A percentile compares a stretch with the other conserved stretches of the same genome.
Evolutionary conservation across 371 early-diverging fungal genomes (phyloP).

Genomic region (Syncephalis plumigaleata): DNA sequence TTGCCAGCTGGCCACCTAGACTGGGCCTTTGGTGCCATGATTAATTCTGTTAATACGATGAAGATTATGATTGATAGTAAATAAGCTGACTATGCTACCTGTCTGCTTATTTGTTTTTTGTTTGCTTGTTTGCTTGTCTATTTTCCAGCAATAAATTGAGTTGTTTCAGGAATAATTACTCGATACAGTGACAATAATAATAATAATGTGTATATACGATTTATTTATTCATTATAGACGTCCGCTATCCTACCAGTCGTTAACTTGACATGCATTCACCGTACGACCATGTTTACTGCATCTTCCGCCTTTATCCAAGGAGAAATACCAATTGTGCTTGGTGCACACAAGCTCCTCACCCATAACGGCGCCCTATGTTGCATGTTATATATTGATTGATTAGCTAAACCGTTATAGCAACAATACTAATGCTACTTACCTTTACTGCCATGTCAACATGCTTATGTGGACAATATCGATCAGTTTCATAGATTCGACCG

Average conservation of each 20-base stretch:
- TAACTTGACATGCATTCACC: conserved; percentile 36
- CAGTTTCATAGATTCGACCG: conserved; percentile 39
- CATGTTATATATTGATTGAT: neutral
- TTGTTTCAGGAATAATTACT: no score
- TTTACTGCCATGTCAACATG: conserved; percentile 36
- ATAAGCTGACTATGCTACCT: no score
- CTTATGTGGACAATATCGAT: conserved; percentile 50
- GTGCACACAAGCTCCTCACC: conserved; percentile 36
- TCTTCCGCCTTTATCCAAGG: conserved; percentile 21
- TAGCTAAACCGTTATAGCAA: no score
- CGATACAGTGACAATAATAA: no score
- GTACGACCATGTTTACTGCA: conserved; percentile 23
- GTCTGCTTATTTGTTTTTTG: no score
- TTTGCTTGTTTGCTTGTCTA: no score
- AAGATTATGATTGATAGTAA: no score
- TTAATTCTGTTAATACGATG: no score
- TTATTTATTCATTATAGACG: neutral
- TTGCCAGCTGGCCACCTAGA: no score
- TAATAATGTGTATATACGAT: no score
- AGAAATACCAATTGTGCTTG: conserved; percentile 47
- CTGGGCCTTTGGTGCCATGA: no score
- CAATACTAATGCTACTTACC: conserved; percentile 6
- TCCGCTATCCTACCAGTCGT: conserved; percentile 53
- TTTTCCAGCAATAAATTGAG: no score
- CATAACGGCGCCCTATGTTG: conserved; percentile 29